Evolutionary conservation across 163 green algal species (phyloP), one percentile per base, ranked within the genome.

Genomic region (Scenedesmus sp.): DNA sequence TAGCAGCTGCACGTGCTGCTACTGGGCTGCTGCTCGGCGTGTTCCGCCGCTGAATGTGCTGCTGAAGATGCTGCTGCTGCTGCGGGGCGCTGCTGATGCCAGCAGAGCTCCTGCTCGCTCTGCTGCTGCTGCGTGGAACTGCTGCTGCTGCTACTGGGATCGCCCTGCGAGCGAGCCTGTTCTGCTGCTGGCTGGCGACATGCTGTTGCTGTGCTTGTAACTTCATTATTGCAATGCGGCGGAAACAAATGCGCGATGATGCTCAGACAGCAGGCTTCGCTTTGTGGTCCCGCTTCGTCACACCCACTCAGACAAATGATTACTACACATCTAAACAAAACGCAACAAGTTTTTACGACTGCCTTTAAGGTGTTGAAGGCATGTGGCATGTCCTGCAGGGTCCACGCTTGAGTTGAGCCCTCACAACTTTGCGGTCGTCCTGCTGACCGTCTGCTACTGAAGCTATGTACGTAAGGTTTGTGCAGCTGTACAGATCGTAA

Each of bases 91-190:
- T 79, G 70, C 20, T 79, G 70, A 79, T 23, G 23, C 70, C 70
- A 52, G 70, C 70, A 79, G 70, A 52, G 70, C 16, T 52, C 70
- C 70, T 79, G 23, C 70, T 79, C 70, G 70, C 23, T 79, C 70
- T 79, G 70, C 70, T 79, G 70, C 70, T 79, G 23, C 70, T 79
- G 70, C 70, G 70, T 79, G 90, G 66, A n/a, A 81, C 73, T 70
- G 59, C 64, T 62, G 84, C 85, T 86, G 81, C 60, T 79, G 64
- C 46, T 57, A 76, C n/a, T 86, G 46, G 46, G 88, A 56, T 92
- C 59, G 52, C 62, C 52, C 52, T 84, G 76, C 46, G 76, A n/a
- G 46, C 76, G 7, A 84, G 76, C 76, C 12, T 84, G 76, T 34
- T 57, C 10, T 84, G 76, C 46, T 59, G 76, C 46, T 84, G 34